Conservation (phyloP, 2,329 filamentous ascomycete species). For the Trichoderma sp. region DNA sequence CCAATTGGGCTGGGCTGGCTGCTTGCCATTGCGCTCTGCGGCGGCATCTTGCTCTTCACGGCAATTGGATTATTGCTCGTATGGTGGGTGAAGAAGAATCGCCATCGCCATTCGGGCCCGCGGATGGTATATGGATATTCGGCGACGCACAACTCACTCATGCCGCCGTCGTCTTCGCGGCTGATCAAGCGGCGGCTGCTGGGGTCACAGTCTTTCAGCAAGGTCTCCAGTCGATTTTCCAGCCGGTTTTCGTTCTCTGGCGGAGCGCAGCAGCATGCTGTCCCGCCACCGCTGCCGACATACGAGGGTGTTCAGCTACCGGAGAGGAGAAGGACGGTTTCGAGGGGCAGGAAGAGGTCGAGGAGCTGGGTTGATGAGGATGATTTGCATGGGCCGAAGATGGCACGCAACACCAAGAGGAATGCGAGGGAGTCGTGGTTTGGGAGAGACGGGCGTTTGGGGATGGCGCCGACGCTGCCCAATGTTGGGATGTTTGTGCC, state of each 20-base stretch:
- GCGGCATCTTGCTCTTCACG: slow-evolving; percentile 49
- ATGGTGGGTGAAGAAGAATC: slow-evolving; percentile 38
- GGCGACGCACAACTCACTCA: neutral
- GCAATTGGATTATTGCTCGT: slow-evolving; percentile 47
- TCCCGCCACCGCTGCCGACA: slow-evolving; percentile 39
- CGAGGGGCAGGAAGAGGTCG: slow-evolving; percentile 31
- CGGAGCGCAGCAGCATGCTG: slow-evolving; percentile 31
- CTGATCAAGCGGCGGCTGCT: slow-evolving; percentile 38
- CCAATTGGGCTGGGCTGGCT: slow-evolving; percentile 42
- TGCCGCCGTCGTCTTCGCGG: slow-evolving; percentile 31
- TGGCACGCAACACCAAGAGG: slow-evolving; percentile 34
- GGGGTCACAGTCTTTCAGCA: slow-evolving; percentile 27
- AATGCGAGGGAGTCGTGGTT: slow-evolving; percentile 35
- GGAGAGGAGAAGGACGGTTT: slow-evolving; percentile 27
- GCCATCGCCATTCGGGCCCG: slow-evolving; percentile 24
- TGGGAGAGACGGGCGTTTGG: slow-evolving; percentile 39
- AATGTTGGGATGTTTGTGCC: slow-evolving; percentile 31
- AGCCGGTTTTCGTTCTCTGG: slow-evolving; percentile 37
- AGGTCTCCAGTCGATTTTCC: slow-evolving; percentile 31
- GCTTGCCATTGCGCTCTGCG: slow-evolving; percentile 50
- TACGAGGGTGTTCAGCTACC: slow-evolving; percentile 33
- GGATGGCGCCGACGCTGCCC: slow-evolving; percentile 42
- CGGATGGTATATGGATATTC: slow-evolving; percentile 33
- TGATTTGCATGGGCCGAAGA: slow-evolving; percentile 50
- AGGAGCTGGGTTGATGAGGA: slow-evolving; percentile 51